Evolutionary conservation across 2,329 filamentous ascomycete species (phyloP).

Genomic region (Myrmaecium sp.): DNA sequence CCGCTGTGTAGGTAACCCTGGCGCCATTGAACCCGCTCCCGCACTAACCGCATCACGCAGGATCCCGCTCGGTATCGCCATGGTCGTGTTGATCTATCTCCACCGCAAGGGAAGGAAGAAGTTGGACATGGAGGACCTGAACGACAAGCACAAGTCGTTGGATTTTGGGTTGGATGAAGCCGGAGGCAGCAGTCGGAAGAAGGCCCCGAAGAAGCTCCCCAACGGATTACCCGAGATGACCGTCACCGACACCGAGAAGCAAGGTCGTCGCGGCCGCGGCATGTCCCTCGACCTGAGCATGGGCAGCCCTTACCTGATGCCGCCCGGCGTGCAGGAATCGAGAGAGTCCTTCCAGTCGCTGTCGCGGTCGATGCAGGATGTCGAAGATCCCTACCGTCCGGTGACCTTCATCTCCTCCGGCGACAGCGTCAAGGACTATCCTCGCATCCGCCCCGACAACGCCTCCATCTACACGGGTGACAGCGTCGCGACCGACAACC

Average conservation of each 20-base stretch:
- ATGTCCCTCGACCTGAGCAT: constrained; percentile 51
- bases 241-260: constrained; percentile 36
- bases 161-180: constrained; percentile 66
- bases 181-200: constrained; percentile 28
- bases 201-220: constrained; percentile 13
- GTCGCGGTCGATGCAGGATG: constrained; percentile 54
- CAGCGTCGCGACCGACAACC: constrained; percentile 28
- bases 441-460: constrained; percentile 22
- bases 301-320: constrained; percentile 82
- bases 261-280: constrained; percentile 25
- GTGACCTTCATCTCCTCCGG: constrained; percentile 38
- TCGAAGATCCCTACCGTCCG: constrained; percentile 71
- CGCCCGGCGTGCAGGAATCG: constrained; percentile 60
- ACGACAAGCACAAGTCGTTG: constrained; percentile 76
- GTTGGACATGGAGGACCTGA: constrained; percentile 57
- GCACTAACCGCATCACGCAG: constrained; percentile 27
- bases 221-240: constrained; percentile 33
- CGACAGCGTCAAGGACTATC: constrained; percentile 13
- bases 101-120: constrained; percentile 63
- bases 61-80: constrained; percentile 53
- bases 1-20: constrained; percentile 14
- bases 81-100: constrained; percentile 54
- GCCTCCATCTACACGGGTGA: constrained; percentile 36
- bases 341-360: constrained; percentile 76
- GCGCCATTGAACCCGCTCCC: neutral